Evolutionary conservation across 768 basidiomycete species (phyloP).

Genomic region (Russula earlei): DNA sequence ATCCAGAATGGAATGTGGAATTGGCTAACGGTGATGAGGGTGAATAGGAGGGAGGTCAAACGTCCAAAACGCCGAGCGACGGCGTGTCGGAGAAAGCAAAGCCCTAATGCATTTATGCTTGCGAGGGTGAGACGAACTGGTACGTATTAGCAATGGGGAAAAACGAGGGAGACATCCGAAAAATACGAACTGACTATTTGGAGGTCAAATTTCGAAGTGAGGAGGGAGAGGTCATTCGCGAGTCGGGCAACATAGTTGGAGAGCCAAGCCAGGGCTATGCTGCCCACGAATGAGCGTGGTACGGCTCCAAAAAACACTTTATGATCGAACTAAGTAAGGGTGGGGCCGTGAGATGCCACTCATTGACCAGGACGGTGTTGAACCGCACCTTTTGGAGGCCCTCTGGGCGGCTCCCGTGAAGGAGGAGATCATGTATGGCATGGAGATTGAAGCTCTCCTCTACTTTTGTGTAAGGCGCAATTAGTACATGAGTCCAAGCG

Average conservation of each 20-base stretch:
- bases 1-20: conserved; percentile 94
- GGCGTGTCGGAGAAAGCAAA: conserved; percentile 56
- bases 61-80: conserved; percentile 57
- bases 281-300: conserved; percentile 80
- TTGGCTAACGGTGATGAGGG: conserved; percentile 65
- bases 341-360: neutral
- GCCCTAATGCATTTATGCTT: conserved; percentile 47
- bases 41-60: conserved; percentile 46
- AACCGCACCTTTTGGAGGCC: conserved; percentile 37
- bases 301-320: conserved; percentile 80
- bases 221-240: conserved; percentile 33
- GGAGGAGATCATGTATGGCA: conserved; percentile 77
- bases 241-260: conserved; percentile 40
- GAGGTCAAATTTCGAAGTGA: conserved; percentile 51
- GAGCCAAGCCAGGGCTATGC: conserved; percentile 54
- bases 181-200: conserved; percentile 55
- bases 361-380: neutral
- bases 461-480: conserved; percentile 90
- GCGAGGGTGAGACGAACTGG: conserved; percentile 72
- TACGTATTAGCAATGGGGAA: neutral
- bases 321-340: conserved; percentile 70
- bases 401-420: conserved; percentile 49
- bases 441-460: conserved; percentile 97
- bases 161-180: neutral
- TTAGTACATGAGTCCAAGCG: conserved; percentile 58